phyloP scores from a whole-genome alignment of 106 monocot species.

The Narthecium ossifragum region DNA sequence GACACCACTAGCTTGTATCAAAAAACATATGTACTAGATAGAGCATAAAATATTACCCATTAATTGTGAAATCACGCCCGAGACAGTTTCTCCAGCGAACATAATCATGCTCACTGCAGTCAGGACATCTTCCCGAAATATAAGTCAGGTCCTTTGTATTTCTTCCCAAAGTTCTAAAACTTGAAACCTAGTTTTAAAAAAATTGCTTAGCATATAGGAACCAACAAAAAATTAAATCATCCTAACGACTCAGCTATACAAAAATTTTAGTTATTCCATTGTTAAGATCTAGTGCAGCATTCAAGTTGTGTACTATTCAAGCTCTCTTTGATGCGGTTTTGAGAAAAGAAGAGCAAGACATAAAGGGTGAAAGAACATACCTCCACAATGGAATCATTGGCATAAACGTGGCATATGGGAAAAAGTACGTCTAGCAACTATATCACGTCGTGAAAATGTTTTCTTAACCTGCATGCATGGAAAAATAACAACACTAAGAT shows the following conservation, averaged over 20 bases:
- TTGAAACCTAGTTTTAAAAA: constrained; percentile 88
- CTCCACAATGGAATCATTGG: constrained; percentile 68
- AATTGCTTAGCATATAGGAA: no score
- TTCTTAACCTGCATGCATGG: constrained; percentile 78
- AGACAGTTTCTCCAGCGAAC: constrained; percentile 87
- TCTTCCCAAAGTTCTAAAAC: constrained; percentile 69
- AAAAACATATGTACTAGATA: neutral
- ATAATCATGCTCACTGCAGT: constrained; percentile 62
- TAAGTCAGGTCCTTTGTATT: constrained; percentile 22
- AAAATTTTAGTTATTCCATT: no score
- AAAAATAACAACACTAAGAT: no score
- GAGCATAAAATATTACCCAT: constrained; percentile 43
- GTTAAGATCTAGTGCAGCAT: no score
- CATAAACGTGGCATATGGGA: constrained; percentile 96
- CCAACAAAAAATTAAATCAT: no score
- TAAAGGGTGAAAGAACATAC: no score
- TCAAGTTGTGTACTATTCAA: no score
- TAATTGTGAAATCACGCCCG: constrained; percentile 81
- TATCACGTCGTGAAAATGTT: constrained; percentile 61
- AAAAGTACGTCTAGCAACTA: constrained; percentile 86
- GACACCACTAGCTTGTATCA: neutral
- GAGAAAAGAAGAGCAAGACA: no score
- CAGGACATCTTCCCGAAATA: constrained; percentile 24
- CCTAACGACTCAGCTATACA: no score
- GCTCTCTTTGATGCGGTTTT: no score